Base-by-base conservation (phyloP, 2,329 filamentous ascomycete genomes). In the Colletotrichum salicis region DNA sequence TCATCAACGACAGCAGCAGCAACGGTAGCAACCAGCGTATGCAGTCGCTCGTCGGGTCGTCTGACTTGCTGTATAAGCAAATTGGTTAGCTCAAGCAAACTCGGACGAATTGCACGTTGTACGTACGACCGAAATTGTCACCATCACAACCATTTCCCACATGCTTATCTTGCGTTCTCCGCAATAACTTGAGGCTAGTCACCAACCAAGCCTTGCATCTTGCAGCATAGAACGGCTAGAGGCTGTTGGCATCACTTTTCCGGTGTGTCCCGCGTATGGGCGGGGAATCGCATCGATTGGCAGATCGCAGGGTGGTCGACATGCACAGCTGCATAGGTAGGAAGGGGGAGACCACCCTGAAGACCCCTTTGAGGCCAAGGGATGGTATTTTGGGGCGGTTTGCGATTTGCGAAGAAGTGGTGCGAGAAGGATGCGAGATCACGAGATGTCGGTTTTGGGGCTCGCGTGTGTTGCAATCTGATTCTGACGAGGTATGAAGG, bases 1-100 rank as follows among this genome's bases (percentile, higher is more conserved):
- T 15, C 19, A 31, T 71, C 69, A 69, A 41, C n/a, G 24, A 31
- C 31, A 22, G 41, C 54, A 13, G 54, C 45, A 54, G 64, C 37
- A 7, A 19, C 37, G 19, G 37, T 6, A 19, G 37, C 15, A 13
- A 15, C 37, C 37, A 41, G 37, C 13, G 37, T 35, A 64, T 56
- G 69, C 55, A 60, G 22, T 27, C 48, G 59, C 55, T 59, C 35
- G 55, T 29, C 59, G 45, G 45, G 54, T 48, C 69, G 59, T 11
- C 45, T 56, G 55, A 59, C 58, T 63, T 69, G 69, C 65, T 69
- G 65, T 69, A 59, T 64, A 71, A 71, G 69, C 51, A 64, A 48
- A 11, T 64, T 51, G 54, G 58, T 54, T 37, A 45, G 29, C 5
- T 24, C 24, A 5, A 22, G n/a, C 35, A 54, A 62, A 61, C 35